These are phyloP conservation scores for Exophiala mesophila DNA, from an alignment of 2,329 filamentous ascomycete genomes.

Conservation along the genomic window DNA sequence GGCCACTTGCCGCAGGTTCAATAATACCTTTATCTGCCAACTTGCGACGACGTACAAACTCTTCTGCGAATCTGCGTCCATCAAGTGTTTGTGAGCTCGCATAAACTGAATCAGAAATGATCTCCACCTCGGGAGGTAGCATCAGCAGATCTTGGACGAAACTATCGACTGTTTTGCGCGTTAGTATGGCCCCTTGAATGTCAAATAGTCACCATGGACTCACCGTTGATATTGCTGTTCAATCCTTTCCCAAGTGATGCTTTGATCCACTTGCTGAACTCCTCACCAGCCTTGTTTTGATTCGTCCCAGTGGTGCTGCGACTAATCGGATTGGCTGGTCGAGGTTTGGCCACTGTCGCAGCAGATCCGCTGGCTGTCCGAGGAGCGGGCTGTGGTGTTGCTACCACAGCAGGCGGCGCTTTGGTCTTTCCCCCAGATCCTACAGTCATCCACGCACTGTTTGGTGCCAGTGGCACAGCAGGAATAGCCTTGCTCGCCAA, in stretches of 20 bases:
- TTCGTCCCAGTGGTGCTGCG: conserved; percentile 42
- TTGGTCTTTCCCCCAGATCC: conserved; percentile 91
- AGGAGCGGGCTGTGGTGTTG: conserved; percentile 44
- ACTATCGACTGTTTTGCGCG: conserved; percentile 59
- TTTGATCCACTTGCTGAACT: conserved; percentile 91
- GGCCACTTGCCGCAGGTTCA: conserved; percentile 53
- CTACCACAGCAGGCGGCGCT: conserved; percentile 53
- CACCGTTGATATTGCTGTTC: conserved; percentile 63
- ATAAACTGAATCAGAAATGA: conserved; percentile 90
- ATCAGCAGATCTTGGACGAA: conserved; percentile 72
- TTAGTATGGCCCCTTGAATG: conserved; percentile 8
- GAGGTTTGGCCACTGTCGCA: conserved; percentile 43
- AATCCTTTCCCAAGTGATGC: conserved; percentile 71
- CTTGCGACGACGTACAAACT: conserved; percentile 89
- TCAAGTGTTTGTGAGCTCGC: conserved; percentile 83
- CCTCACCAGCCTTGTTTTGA: conserved; percentile 68
- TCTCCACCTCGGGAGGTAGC: conserved; percentile 69
- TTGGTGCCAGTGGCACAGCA: conserved; percentile 39
- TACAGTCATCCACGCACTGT: conserved; percentile 85
- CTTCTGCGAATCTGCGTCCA: conserved; percentile 85
- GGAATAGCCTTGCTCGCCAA: conserved; percentile 72
- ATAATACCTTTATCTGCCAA: conserved; percentile 88
- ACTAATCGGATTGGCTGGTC: conserved; percentile 50
- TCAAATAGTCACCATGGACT: conserved; percentile 26
- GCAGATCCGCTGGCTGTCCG: conserved; percentile 43